These are phyloP conservation scores for Elsinoe ampelina DNA, from an alignment of 2,329 filamentous ascomycete genomes.

Conservation along the genomic window DNA sequence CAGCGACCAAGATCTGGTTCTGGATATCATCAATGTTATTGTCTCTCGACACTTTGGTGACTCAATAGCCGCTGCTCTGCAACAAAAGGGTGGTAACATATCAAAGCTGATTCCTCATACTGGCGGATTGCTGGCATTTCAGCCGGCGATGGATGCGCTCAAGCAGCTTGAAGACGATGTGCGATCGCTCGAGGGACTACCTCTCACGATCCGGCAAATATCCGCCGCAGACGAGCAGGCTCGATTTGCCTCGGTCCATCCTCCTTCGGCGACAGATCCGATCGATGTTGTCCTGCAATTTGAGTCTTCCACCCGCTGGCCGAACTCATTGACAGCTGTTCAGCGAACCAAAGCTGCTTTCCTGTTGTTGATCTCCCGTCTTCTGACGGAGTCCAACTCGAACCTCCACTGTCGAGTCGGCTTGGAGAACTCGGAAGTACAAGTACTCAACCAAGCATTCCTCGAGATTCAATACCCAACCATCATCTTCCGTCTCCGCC, in stretches of 20 bases:
- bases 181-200: conserved; percentile 68
- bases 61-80: conserved; percentile 39
- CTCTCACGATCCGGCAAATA: conserved; percentile 76
- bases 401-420: conserved; percentile 62
- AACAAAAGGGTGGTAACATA: conserved; percentile 41
- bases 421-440: conserved; percentile 63
- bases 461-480: conserved; percentile 66
- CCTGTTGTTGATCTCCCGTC: conserved; percentile 59
- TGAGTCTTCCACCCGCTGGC: conserved; percentile 88
- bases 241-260: conserved; percentile 59
- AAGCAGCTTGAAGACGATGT: conserved; percentile 66
- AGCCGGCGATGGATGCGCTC: conserved; percentile 60
- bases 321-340: conserved; percentile 80
- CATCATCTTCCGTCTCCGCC: conserved; percentile 70
- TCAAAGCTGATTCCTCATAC: conserved; percentile 34
- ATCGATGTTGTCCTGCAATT: conserved; percentile 82
- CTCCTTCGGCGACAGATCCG: conserved; percentile 40
- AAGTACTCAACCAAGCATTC: conserved; percentile 67
- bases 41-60: conserved; percentile 60
- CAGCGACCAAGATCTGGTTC: conserved; percentile 54
- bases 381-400: conserved; percentile 55
- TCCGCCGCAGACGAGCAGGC: conserved; percentile 62
- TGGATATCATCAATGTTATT: conserved; percentile 69
- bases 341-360: conserved; percentile 93
- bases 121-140: conserved; percentile 47